Conservation (phyloP, 768 basidiomycete genomes). For the Cystobasidiopsis lactophilus region DNA sequence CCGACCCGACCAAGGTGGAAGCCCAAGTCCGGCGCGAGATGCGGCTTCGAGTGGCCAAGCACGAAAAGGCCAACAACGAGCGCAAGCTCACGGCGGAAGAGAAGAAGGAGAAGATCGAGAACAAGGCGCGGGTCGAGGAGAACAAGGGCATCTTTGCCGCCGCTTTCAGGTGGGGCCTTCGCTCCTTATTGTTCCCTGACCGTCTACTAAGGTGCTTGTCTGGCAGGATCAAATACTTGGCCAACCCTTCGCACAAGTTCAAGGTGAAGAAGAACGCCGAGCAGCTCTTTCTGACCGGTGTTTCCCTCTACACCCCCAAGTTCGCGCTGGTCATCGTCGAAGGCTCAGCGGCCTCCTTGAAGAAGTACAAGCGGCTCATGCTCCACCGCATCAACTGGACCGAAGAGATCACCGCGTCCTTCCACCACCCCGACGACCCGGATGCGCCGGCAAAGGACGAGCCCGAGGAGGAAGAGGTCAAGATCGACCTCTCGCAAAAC, state of each 20-base stretch:
- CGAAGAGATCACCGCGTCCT: conserved; percentile 31
- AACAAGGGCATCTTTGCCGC: conserved; percentile 61
- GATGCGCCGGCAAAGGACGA: conserved; percentile 7
- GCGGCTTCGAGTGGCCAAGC: conserved; percentile 60
- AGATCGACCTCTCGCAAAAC: conserved; percentile 56
- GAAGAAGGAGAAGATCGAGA: conserved; percentile 61
- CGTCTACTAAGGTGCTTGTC: not conserved
- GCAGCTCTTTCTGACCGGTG: conserved; percentile 62
- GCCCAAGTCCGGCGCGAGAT: conserved; percentile 86
- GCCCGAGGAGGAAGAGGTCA: conserved; percentile 18
- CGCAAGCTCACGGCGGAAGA: conserved; percentile 84
- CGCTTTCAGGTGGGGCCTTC: conserved; percentile 46
- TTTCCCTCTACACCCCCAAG: conserved; percentile 70
- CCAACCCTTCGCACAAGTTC: conserved; percentile 82
- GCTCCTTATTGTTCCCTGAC: not conserved
- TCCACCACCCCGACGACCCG: not conserved
- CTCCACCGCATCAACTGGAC: conserved; percentile 78
- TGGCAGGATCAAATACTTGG: conserved; percentile 54
- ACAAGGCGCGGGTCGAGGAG: conserved; percentile 68
- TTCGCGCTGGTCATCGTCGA: conserved; percentile 89
- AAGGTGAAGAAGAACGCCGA: conserved; percentile 95
- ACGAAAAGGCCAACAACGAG: conserved; percentile 83
- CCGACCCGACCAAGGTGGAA: conserved; percentile 93
- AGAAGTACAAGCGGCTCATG: conserved; percentile 72
- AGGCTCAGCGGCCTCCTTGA: conserved; percentile 63